Evolutionary conservation across 208 protist genomes (phyloP).

Genomic region (Crithidia acanthocephali): DNA sequence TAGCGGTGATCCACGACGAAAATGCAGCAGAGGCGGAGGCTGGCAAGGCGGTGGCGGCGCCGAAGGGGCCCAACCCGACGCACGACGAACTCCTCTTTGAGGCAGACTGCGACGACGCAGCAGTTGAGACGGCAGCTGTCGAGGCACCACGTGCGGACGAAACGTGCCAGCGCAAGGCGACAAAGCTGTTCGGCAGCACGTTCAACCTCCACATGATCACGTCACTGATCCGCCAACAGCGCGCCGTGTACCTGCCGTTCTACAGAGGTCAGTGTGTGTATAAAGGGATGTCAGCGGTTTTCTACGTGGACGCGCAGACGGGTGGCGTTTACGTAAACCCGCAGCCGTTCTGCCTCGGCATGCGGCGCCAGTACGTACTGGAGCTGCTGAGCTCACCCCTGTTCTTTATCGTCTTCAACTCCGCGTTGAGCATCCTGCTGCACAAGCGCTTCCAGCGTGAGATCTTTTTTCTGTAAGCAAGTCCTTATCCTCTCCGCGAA

Average conservation of each 20-base stretch:
- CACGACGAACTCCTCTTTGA: conserved; percentile 32
- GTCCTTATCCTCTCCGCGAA: too few species aligned
- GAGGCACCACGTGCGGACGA: conserved; percentile 4
- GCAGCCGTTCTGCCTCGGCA: background rate
- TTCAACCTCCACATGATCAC: conserved; percentile 31
- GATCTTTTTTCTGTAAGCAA: conserved; percentile 12
- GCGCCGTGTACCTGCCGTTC: conserved; percentile 30
- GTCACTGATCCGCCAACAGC: conserved; percentile 7
- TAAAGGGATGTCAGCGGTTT: conserved; percentile 25
- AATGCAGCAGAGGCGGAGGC: too few species aligned
- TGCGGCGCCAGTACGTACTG: conserved; percentile 7
- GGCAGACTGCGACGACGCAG: conserved; percentile 5
- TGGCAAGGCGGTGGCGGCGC: background rate
- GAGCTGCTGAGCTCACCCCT: conserved; percentile 38
- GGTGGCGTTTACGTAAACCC: conserved; percentile 27
- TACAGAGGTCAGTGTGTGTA: conserved; percentile 39
- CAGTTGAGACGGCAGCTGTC: conserved; percentile 7
- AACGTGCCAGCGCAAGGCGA: conserved; percentile 16
- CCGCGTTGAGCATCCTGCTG: conserved; percentile 20
- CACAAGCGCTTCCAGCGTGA: conserved; percentile 16
- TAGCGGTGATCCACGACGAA: too few species aligned
- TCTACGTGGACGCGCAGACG: conserved; percentile 51
- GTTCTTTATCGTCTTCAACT: conserved; percentile 38
- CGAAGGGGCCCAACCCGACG: background rate
- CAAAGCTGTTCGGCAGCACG: conserved; percentile 29